Conservation (phyloP, 305 asterid genomes). For the Fraxinus platypoda region DNA sequence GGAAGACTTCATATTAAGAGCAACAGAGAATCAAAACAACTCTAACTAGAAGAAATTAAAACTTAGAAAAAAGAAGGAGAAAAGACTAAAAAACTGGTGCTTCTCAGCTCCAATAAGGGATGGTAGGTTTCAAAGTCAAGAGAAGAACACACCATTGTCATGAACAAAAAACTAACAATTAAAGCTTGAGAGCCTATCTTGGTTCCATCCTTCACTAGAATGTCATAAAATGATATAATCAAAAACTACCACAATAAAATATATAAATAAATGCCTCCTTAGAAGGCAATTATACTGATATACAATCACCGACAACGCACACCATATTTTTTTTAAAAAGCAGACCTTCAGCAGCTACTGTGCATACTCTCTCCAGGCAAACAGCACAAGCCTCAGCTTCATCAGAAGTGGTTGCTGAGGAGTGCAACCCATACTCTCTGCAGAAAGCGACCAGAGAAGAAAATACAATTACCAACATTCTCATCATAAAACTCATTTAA, state of each 20-base stretch:
- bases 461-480: not conserved
- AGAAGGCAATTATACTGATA: not conserved
- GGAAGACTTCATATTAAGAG: not conserved
- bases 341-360: conserved; percentile 79
- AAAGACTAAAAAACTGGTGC: not conserved
- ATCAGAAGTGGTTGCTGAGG: conserved; percentile 58
- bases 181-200: not conserved
- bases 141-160: not conserved
- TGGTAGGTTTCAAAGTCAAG: not conserved
- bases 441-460: conserved; percentile 23
- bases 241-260: not conserved
- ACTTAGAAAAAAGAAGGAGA: not conserved
- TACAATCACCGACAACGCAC: not conserved
- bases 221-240: not conserved
- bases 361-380: conserved; percentile 87
- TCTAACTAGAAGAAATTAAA: not conserved
- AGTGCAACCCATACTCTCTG: conserved; percentile 83
- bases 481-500: not conserved
- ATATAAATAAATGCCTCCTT: not conserved
- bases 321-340: no score
- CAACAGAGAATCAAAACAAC: not conserved
- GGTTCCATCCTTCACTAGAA: not conserved
- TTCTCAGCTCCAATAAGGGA: not conserved
- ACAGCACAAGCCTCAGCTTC: conserved; percentile 81
- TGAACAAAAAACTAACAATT: not conserved